Base-by-base conservation (phyloP, 352 stramenopile genomes). In the Saprolegnia diclina region DNA sequence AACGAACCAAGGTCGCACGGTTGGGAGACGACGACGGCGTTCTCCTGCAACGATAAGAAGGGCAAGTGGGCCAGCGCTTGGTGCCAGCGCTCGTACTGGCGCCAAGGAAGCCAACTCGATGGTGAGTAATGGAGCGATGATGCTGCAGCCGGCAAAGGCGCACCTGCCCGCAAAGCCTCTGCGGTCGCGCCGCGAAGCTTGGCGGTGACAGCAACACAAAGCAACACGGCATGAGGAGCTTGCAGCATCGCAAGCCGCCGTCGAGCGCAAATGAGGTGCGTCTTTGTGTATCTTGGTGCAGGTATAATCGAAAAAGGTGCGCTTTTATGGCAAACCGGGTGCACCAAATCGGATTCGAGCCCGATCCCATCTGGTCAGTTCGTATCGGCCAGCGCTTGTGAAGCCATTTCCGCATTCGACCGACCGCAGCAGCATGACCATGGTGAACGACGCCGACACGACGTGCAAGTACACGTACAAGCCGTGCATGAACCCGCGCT, bases 381-480 rank as follows among this genome's bases (percentile, higher is more conserved):
- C 29, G 29, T 6, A 35, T 35, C 29, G 29, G 29, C 29, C 29
- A 35, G 2, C 29, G 29, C 29, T 35, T 5, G 2, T 35, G 29
- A 6, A 5, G 29, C 29, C 29, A 35, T 35, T 35, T 35, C 29
- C 29, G 29, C 29, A 35, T 35, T 35, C 5, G 2, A 35, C 29
- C 2, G 5, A 35, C 29, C 29, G 29, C 29, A n/a, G 29, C 29
- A 35, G 5, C 13, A 48, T 48, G 11, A n/a, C 42, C 13, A 48
- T 48, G 42, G 7, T n/a, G 42, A 48, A n/a, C 13, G 42, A 14
- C 42, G 42, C 11, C 13, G 42, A 14, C 13, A 7, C 11, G 42
- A 59, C 13, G 13, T 59, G 52, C 52, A 59, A 59, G 19, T 68
- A 68, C 62, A 53, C 62, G 22, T 57, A 53, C 37, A 68, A 68